Percentiles rank a stretch among this genome's conserved stretches.
Conservation (phyloP, 148 eudicot genomes). For the Vaccinium darrowii region DNA sequence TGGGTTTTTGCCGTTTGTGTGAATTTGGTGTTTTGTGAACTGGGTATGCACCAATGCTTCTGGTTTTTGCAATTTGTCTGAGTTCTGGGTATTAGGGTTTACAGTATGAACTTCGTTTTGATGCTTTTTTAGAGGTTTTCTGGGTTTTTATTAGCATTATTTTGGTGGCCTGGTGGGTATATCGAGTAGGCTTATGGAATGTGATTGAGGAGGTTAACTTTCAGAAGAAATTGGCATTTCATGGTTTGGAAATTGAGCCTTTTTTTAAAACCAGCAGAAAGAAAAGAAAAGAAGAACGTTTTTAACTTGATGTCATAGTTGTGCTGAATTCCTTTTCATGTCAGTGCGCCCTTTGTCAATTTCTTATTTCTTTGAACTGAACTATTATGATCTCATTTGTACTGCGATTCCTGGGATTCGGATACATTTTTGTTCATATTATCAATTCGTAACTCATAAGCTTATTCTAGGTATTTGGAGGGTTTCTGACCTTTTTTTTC, state of each 20-base stretch:
- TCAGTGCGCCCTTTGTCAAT: neutral
- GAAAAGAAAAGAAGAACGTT: no score
- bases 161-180: constrained; percentile 3
- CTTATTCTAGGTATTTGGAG: neutral
- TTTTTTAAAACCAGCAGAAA: neutral
- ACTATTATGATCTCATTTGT: neutral
- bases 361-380: neutral
- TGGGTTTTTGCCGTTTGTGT: neutral
- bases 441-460: neutral
- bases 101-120: neutral
- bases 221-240: neutral
- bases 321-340: constrained; percentile 4
- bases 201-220: neutral
- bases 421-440: neutral
- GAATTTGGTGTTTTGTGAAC: constrained; percentile 5
- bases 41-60: neutral
- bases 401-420: neutral
- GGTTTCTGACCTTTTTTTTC: neutral
- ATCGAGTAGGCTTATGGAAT: neutral
- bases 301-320: neutral
- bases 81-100: constrained; percentile 15
- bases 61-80: neutral
- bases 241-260: neutral
- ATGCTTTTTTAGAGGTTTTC: neutral
- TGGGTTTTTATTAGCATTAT: constrained; percentile 1